A percentile compares a stretch with the other conserved stretches of the same genome.
phyloP scores from a whole-genome alignment of 2,329 filamentous ascomycete species.

The Leptographium wingfieldii region DNA sequence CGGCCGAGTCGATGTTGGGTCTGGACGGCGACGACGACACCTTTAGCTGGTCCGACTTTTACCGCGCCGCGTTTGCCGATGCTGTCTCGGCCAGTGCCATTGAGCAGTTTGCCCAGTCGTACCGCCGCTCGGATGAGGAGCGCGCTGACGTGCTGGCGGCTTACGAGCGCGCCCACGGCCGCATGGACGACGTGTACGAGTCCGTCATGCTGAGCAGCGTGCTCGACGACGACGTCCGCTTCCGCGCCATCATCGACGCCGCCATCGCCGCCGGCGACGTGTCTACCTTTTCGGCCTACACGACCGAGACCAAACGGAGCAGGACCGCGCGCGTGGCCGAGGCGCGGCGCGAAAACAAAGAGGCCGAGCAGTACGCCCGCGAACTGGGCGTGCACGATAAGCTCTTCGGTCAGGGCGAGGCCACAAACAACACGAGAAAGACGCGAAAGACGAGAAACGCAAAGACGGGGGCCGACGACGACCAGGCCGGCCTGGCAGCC shows the following conservation, averaged over 20 bases:
- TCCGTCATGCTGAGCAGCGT: constrained; percentile 78
- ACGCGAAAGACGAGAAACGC: constrained; percentile 19
- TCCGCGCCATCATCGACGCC: constrained; percentile 65
- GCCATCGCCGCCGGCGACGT: constrained; percentile 64
- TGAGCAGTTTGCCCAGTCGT: constrained; percentile 59
- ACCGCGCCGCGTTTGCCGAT: constrained; percentile 69
- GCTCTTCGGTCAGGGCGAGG: constrained; percentile 34
- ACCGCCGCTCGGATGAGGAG: constrained; percentile 82
- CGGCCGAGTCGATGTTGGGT: constrained; percentile 42
- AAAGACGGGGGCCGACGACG: constrained; percentile 10
- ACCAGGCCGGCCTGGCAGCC: constrained; percentile 25
- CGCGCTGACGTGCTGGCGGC: constrained; percentile 61
- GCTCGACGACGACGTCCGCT: constrained; percentile 73
- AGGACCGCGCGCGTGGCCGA: constrained; percentile 45
- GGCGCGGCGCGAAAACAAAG: constrained; percentile 54
- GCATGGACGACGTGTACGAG: constrained; percentile 68
- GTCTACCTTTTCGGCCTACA: constrained; percentile 53
- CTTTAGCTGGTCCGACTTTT: constrained; percentile 88
- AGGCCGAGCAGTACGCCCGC: constrained; percentile 64
- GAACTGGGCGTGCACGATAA: constrained; percentile 64
- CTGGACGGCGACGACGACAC: constrained; percentile 63
- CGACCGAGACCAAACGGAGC: constrained; percentile 56
- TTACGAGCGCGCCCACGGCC: constrained; percentile 60
- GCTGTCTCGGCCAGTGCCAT: constrained; percentile 65
- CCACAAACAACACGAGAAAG: constrained; percentile 5